Evolutionary conservation across 2,329 filamentous ascomycete species (phyloP).

Genomic region (Apiospora rasikravindrae): DNA sequence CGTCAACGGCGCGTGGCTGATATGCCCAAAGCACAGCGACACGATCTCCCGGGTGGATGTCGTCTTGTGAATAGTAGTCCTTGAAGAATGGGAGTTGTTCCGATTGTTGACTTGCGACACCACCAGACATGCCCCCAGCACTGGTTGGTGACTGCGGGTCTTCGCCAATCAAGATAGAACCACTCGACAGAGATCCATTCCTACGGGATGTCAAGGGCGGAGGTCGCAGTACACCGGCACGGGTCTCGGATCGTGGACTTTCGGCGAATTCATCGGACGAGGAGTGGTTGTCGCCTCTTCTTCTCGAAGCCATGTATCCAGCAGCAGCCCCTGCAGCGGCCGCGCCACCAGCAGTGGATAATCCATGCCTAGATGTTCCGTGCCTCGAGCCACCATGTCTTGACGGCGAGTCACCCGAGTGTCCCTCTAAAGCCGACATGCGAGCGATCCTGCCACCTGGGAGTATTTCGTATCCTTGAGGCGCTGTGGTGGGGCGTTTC

Average conservation of each 20-base stretch:
- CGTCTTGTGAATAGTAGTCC: slow-evolving; percentile 97
- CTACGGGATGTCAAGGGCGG: slow-evolving; percentile 68
- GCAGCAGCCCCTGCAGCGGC: slow-evolving; percentile 53
- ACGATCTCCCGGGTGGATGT: slow-evolving; percentile 89
- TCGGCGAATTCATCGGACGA: slow-evolving; percentile 75
- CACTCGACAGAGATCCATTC: slow-evolving; percentile 88
- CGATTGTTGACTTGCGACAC: slow-evolving; percentile 85
- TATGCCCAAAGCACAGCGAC: slow-evolving; percentile 97
- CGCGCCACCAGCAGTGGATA: slow-evolving; percentile 37
- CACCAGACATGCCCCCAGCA: slow-evolving; percentile 74
- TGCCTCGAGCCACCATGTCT: slow-evolving; percentile 56
- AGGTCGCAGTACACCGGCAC: slow-evolving; percentile 60
- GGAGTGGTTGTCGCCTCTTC: slow-evolving; percentile 63
- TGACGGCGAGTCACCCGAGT: slow-evolving; percentile 65
- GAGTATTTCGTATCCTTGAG: slow-evolving; percentile 72
- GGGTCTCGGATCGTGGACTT: slow-evolving; percentile 72
- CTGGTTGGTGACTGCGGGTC: slow-evolving; percentile 77
- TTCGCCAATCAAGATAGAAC: slow-evolving; percentile 73
- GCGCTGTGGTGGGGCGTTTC: slow-evolving; percentile 30
- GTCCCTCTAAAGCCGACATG: slow-evolving; percentile 91
- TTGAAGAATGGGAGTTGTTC: slow-evolving; percentile 97
- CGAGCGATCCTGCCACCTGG: slow-evolving; percentile 90
- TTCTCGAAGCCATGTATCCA: slow-evolving; percentile 52
- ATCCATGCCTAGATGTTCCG: slow-evolving; percentile 38
- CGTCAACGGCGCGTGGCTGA: slow-evolving; percentile 89